A percentile compares a stretch with the other conserved stretches of the same genome.
These are phyloP conservation scores for Gnetum montanum DNA, from an alignment of 75 land plant genomes.

Conservation along the genomic window DNA sequence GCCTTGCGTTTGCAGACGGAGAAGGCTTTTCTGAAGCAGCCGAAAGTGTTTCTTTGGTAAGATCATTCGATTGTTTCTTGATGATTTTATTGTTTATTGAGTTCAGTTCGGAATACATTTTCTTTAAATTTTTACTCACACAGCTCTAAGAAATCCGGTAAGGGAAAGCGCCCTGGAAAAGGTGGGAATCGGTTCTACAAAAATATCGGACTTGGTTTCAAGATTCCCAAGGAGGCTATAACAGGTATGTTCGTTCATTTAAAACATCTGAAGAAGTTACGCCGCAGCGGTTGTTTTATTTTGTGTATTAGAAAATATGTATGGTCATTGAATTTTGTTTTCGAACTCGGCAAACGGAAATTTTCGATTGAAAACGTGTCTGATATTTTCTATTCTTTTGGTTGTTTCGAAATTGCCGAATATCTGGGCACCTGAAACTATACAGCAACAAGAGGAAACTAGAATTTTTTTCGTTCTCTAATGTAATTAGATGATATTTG, in stretches of 20 bases:
- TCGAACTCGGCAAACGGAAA: too few relatives aligned
- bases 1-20: conserved; percentile 22
- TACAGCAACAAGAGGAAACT: too few relatives aligned
- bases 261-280: too few relatives aligned
- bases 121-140: neutral
- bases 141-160: conserved; percentile 46
- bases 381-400: too few relatives aligned
- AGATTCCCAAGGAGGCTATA: conserved; percentile 56
- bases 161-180: conserved; percentile 54
- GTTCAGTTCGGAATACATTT: neutral
- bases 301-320: too few relatives aligned
- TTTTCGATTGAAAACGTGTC: too few relatives aligned
- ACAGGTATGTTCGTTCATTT: conserved; percentile 24
- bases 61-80: neutral
- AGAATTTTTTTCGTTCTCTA: too few relatives aligned
- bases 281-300: too few relatives aligned
- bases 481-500: too few relatives aligned
- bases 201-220: conserved; percentile 57
- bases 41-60: conserved; percentile 36
- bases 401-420: too few relatives aligned
- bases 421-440: too few relatives aligned
- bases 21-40: conserved; percentile 44
- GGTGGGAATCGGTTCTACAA: conserved; percentile 55
- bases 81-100: neutral
- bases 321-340: too few relatives aligned